Evolutionary conservation across 805 yeast genomes (phyloP).

Genomic region (Ogataea corticis): DNA sequence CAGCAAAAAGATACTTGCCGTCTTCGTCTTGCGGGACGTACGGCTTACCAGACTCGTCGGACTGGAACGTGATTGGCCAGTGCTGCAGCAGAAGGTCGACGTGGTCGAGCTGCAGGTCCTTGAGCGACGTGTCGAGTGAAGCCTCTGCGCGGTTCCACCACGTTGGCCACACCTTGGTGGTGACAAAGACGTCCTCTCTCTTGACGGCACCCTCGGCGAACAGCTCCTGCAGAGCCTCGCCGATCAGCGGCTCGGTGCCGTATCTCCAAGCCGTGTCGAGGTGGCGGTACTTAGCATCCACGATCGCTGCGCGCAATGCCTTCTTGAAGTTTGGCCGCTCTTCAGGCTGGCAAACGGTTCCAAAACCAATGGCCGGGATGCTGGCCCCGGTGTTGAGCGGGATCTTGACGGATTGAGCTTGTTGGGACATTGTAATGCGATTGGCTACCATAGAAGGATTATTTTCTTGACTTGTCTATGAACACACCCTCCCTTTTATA

Average conservation of each 20-base stretch:
- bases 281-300: conserved; percentile 48
- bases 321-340: conserved; percentile 19
- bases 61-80: conserved; percentile 48
- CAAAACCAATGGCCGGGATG: conserved; percentile 72
- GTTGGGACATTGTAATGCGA: not conserved
- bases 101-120: conserved; percentile 43
- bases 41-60: conserved; percentile 43
- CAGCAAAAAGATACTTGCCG: conserved; percentile 59
- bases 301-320: conserved; percentile 27
- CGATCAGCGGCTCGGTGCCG: conserved; percentile 44
- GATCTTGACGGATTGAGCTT: conserved; percentile 17
- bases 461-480: too few relatives aligned
- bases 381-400: conserved; percentile 60
- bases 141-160: conserved; percentile 41
- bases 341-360: conserved; percentile 44
- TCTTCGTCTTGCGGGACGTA: conserved; percentile 37
- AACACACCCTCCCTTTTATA: too few relatives aligned
- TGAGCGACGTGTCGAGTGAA: conserved; percentile 43
- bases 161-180: conserved; percentile 70
- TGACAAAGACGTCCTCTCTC: conserved; percentile 61
- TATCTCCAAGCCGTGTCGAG: conserved; percentile 56
- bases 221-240: conserved; percentile 47
- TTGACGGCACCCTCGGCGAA: conserved; percentile 46
- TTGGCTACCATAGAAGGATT: too few relatives aligned
- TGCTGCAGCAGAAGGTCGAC: conserved; percentile 49